These are phyloP conservation scores for Paecilomyces variotii DNA, from an alignment of 2,329 filamentous ascomycete species.

Conservation along the genomic window DNA sequence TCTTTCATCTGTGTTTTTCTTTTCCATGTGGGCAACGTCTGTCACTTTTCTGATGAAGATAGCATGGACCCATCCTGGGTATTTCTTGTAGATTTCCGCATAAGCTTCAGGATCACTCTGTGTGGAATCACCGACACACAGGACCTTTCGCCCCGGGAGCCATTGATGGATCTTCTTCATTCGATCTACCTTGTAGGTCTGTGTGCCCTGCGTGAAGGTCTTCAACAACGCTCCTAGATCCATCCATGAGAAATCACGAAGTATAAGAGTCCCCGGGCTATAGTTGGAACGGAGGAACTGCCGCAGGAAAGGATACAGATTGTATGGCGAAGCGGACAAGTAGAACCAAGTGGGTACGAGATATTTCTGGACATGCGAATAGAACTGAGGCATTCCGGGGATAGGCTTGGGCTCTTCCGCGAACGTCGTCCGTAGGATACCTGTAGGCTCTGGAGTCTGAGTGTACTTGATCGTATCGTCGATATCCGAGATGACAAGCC, in stretches of 20 bases:
- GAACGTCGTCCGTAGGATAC: slow-evolving; percentile 79
- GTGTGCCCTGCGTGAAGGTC: slow-evolving; percentile 69
- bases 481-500: slow-evolving; percentile 80
- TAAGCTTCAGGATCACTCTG: slow-evolving; percentile 89
- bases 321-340: slow-evolving; percentile 87
- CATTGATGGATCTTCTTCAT: slow-evolving; percentile 70
- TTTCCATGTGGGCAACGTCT: slow-evolving; percentile 64
- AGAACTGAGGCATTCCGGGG: slow-evolving; percentile 76
- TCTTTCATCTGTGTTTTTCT: slow-evolving; percentile 64
- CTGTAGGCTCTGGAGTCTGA: slow-evolving; percentile 67
- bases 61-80: slow-evolving; percentile 68
- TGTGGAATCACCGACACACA: slow-evolving; percentile 84
- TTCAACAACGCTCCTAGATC: slow-evolving; percentile 71
- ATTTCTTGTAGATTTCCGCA: slow-evolving; percentile 62
- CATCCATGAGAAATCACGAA: slow-evolving; percentile 81
- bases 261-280: slow-evolving; percentile 69
- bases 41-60: slow-evolving; percentile 82
- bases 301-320: slow-evolving; percentile 79
- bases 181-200: slow-evolving; percentile 76
- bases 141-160: slow-evolving; percentile 70
- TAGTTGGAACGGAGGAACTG: slow-evolving; percentile 64
- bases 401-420: slow-evolving; percentile 64
- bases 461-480: slow-evolving; percentile 96
- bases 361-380: slow-evolving; percentile 53
- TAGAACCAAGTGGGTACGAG: slow-evolving; percentile 78